Percentiles rank a stretch among this genome's conserved stretches.
Conservation (phyloP, 1,139 yeast genomes). For the Trichomonascaceae sp. region DNA sequence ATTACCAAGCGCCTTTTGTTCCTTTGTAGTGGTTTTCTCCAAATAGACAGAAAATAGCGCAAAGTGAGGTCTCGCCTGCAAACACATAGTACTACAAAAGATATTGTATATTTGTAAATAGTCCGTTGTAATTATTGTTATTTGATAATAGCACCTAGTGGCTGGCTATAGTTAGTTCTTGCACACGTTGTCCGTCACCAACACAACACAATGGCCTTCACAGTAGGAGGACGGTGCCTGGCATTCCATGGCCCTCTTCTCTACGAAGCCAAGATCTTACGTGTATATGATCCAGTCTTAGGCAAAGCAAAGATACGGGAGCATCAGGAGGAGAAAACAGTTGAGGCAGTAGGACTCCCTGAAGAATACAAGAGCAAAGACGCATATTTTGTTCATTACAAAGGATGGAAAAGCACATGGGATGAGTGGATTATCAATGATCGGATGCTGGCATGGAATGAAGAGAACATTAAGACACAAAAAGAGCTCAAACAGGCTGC, state of each 20-base stretch:
- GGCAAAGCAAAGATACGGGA: constrained; percentile 22
- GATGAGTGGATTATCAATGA: constrained; percentile 86
- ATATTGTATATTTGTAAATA: no score
- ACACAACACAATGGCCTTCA: background rate
- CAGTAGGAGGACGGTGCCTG: constrained; percentile 33
- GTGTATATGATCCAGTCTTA: constrained; percentile 44
- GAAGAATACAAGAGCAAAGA: constrained; percentile 27
- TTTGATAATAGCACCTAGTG: no score
- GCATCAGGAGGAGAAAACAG: constrained; percentile 27
- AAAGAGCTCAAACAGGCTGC: constrained; percentile 47
- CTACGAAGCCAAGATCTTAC: constrained; percentile 74
- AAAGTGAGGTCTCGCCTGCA: no score
- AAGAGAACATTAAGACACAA: constrained; percentile 54
- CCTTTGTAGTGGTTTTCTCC: no score
- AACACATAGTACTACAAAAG: no score
- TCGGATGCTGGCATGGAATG: constrained; percentile 55
- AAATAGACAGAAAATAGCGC: no score
- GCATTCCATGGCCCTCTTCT: constrained; percentile 88
- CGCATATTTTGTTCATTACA: constrained; percentile 70
- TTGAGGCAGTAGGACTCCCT: constrained; percentile 30
- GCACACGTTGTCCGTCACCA: no score
- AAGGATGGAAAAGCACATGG: constrained; percentile 94
- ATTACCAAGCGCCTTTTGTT: no score
- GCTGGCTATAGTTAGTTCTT: no score
- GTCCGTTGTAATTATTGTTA: no score